phyloP scores from a whole-genome alignment of 345 rosid species.

The Gossypium rotundifolium region DNA sequence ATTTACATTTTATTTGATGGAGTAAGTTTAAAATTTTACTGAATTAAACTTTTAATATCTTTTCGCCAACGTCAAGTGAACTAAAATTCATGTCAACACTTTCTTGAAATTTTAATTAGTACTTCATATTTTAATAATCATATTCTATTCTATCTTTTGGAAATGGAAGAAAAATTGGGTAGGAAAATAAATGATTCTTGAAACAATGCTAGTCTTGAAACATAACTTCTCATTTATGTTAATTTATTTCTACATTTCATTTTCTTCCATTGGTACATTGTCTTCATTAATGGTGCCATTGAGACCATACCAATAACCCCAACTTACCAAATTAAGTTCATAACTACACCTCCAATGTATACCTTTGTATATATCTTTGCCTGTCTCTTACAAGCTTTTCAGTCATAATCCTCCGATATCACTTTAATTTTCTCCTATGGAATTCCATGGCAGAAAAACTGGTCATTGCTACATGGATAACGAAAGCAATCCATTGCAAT shows the following conservation, averaged over 20 bases:
- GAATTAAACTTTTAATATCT: too few species aligned
- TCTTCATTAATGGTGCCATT: conserved; percentile 1
- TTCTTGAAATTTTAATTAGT: too few species aligned
- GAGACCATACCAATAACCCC: not conserved
- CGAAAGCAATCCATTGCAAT: conserved; percentile 8
- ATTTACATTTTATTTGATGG: too few species aligned
- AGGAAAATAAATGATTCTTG: not conserved
- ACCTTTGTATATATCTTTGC: not conserved
- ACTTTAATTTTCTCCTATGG: conserved; percentile 15
- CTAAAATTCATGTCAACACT: too few species aligned
- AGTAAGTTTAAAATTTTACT: too few species aligned
- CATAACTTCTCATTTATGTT: not conserved
- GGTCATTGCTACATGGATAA: conserved; percentile 20
- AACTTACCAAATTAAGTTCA: conserved; percentile 6
- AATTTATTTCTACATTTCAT: not conserved
- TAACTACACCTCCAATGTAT: not conserved
- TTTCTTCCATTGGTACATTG: not conserved
- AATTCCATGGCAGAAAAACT: conserved; percentile 18
- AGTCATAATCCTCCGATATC: not conserved
- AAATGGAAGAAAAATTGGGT: not conserved
- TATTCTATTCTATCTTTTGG: not conserved
- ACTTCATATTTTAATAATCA: too few species aligned
- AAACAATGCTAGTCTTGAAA: not conserved
- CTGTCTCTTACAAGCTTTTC: not conserved
- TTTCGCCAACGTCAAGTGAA: too few species aligned